These are phyloP conservation scores for Metschnikowia corniflorae DNA, from an alignment of 805 yeast species.

Conservation along the genomic window DNA sequence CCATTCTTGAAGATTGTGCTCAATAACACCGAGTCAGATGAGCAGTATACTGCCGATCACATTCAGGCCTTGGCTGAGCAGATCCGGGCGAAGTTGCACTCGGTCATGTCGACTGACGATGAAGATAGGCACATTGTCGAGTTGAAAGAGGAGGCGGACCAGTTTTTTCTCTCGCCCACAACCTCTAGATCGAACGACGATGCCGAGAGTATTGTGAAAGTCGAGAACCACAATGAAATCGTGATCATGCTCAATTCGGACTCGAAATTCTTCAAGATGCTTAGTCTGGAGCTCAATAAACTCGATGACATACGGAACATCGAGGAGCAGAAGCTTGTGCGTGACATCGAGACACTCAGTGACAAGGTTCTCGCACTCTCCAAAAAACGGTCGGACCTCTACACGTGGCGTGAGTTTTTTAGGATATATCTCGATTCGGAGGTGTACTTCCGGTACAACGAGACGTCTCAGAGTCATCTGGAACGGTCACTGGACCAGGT, in stretches of 20 bases:
- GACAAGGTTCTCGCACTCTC: constrained; percentile 21
- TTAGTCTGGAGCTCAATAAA: constrained; percentile 50
- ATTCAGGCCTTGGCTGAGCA: constrained; percentile 29
- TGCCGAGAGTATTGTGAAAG: constrained; percentile 12
- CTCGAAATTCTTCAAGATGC: constrained; percentile 54
- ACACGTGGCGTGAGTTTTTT: constrained; percentile 68
- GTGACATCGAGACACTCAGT: constrained; percentile 42
- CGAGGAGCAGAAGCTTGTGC: constrained; percentile 43
- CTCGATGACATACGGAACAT: constrained; percentile 42
- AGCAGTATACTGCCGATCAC: constrained; percentile 29
- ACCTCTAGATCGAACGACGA: constrained; percentile 11
- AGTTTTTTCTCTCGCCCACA: constrained; percentile 29
- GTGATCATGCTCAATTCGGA: constrained; percentile 51
- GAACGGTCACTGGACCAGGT: constrained; percentile 46
- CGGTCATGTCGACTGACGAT: constrained; percentile 22
- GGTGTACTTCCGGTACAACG: constrained; percentile 55
- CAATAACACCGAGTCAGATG: constrained; percentile 26
- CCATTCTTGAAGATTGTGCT: constrained; percentile 40
- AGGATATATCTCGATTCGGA: constrained; percentile 62
- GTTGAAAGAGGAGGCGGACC: constrained; percentile 27
- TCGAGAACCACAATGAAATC: constrained; percentile 30
- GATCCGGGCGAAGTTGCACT: constrained; percentile 26
- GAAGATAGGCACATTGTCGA: constrained; percentile 26
- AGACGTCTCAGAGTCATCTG: constrained; percentile 36
- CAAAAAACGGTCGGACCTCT: constrained; percentile 50